phyloP scores from a whole-genome alignment of 306 rosid genomes.

The Psophocarpus tetragonolobus region DNA sequence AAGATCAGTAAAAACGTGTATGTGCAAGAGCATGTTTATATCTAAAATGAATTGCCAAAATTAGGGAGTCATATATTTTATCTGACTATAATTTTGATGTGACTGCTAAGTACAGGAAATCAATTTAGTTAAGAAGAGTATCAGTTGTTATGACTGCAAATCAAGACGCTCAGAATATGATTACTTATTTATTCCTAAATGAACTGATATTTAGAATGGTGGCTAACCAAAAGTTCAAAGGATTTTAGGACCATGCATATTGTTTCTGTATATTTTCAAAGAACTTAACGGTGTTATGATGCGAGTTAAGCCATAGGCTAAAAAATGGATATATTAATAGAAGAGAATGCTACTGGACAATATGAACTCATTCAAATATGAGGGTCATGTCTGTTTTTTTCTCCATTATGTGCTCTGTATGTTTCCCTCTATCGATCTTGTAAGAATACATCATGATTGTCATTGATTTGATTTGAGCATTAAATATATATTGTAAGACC shows the following conservation, averaged over 20 bases:
- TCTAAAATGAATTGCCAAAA: conserved; percentile 12
- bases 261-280: background rate
- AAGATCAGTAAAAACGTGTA: background rate
- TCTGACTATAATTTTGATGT: background rate
- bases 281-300: background rate
- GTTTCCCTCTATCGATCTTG: background rate
- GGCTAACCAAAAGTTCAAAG: background rate
- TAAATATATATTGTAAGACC: background rate
- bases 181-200: background rate
- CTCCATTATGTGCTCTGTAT: background rate
- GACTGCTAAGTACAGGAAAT: background rate
- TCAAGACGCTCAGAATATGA: background rate
- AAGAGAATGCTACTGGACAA: background rate
- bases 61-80: background rate
- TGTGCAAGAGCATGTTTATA: background rate
- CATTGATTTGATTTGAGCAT: background rate
- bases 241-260: background rate
- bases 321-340: background rate
- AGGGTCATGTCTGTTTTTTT: background rate
- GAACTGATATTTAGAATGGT: background rate
- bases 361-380: background rate
- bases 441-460: background rate
- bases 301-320: background rate
- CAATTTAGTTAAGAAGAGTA: background rate
- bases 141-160: background rate